Base-by-base conservation (phyloP, 441 rosid genomes). In the Breynia disticha region DNA sequence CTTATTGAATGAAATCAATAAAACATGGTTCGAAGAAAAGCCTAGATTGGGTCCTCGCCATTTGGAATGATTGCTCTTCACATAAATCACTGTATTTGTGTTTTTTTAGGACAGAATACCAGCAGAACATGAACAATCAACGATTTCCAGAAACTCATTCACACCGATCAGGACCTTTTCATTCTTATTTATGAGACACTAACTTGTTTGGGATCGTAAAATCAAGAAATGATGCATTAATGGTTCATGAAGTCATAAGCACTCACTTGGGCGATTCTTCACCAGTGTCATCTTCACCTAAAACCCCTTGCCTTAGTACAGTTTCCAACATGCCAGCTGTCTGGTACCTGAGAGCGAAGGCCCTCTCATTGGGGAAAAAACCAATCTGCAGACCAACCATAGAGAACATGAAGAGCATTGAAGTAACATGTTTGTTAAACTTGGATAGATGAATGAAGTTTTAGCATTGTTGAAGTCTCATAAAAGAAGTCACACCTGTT, bases 231-330 rank as follows among this genome's bases (percentile, higher is more conserved):
- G 44, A 41, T 28, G 35, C 35, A 28, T 28, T 28, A 28, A 41
- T 41, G 44, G 3, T 15, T 41, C 32, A 3, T 19, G 17, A 48
- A 50, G 16, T 11, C 37, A 21, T 43, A 55, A 61, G 54, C 52
- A 73, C 76, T 76, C 57, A 82, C 98, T 79, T 85, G 44, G 96
- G 98, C 55, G 79, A 85, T 56, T 83, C 94, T 72, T 87, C 98
- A 52, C 80, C 98, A 17, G 79, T 87, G 69, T 91, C 98, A 69
- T 91, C 95, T 70, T 91, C 96, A 51, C 98, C 98, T 0, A 87
- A 76, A 50, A 87, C 96, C 9, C 98, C 96, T 71, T 83, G 86
- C 71, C 98, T 83, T 66, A 87, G 58, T 0, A 81, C 84, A 0
- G 78, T 75, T 61, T 91, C 96, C 54, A 87, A 66, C 95, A 87